Percentiles rank a stretch among this genome's conserved stretches.
Evolutionary conservation across 2,329 filamentous ascomycete species (phyloP).

Genomic region (Ascochyta fabae): DNA sequence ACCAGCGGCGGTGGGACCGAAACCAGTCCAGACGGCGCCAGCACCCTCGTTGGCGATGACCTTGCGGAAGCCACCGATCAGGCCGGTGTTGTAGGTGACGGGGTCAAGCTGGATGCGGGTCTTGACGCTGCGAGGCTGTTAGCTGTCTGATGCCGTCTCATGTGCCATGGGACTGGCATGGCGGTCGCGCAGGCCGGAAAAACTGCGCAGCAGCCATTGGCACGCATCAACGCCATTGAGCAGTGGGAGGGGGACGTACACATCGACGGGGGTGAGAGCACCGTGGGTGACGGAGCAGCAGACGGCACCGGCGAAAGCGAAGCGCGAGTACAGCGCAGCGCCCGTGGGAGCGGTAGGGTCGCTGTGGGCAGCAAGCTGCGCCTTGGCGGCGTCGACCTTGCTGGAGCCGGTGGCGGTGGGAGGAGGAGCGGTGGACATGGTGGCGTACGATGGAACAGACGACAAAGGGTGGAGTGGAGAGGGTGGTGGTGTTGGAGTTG

Average conservation of each 20-base stretch:
- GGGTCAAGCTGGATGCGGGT: conserved; percentile 94
- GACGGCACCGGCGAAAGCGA: conserved; percentile 95
- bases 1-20: conserved; percentile 83
- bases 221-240: conserved; percentile 6
- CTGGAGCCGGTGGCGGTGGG: conserved; percentile 57
- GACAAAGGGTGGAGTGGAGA: conserved; percentile 39
- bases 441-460: conserved; percentile 18
- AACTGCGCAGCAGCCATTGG: conserved; percentile 38
- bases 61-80: conserved; percentile 86
- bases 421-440: conserved; percentile 48
- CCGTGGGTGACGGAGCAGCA: conserved; percentile 99
- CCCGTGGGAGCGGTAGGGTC: conserved; percentile 65
- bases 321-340: conserved; percentile 85
- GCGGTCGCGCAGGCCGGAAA: conserved; percentile 19
- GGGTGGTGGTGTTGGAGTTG: conserved; percentile 24
- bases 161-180: conserved; percentile 23
- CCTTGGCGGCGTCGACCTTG: conserved; percentile 62
- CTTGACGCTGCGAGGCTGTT: conserved; percentile 73
- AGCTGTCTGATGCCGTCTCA: conserved; percentile 15
- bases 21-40: conserved; percentile 83
- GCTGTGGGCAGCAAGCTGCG: conserved; percentile 51
- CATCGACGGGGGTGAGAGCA: conserved; percentile 95
- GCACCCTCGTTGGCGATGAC: conserved; percentile 80
- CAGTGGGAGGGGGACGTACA: conserved; percentile 70
- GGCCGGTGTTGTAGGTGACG: conserved; percentile 83